Base-by-base conservation (phyloP, 2,329 filamentous ascomycete species). In the Microthyrium microscopicum region DNA sequence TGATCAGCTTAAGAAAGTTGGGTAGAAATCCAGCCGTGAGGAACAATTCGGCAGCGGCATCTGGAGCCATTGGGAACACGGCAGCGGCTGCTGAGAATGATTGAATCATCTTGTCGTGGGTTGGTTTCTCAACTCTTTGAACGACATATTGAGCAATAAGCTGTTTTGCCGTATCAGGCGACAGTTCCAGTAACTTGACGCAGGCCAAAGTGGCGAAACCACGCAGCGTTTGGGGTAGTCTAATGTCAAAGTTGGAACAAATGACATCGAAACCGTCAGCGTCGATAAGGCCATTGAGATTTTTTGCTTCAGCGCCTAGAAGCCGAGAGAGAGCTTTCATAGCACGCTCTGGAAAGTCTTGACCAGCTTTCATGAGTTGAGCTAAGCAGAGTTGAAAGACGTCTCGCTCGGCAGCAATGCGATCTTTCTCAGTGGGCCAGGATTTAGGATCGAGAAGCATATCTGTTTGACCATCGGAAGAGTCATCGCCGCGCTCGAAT, bases 71-170 rank as follows among this genome's bases (percentile, higher is more conserved):
- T 2, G 89, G 85, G 50, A 98, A 98, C 6, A 91, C 71, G 16
- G 76, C 73, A 2, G 84, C 73, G 5, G 84, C 83, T n/a, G 85
- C 84, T 34, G 85, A 95, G 52, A 94, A 95, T 5, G 85, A 85
- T 31, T 89, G 66, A 35, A 93, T 82, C 43, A 91, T 72, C 53
- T 92, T 82, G 46, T 94, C 85, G 41, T 84, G 81, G 17, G 78
- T 87, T 33, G 75, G 75, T 41, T 77, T 73, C 43, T 68, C 59
- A 12, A 92, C 64, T 34, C 77, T 73, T 12, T 69, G 62, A 34
- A 74, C 74, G 50, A 94, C 79, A 51, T 89, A 87, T 4, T 68
- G 67, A 4, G 70, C 69, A 31, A 94, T 70, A 42, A 75, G 68
- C 42, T 71, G 64, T 42, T 73, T 66, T 3, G 83, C 82, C 5